Conservation (phyloP, 108 stramenopile genomes). For the Schizochytrium sp. region DNA sequence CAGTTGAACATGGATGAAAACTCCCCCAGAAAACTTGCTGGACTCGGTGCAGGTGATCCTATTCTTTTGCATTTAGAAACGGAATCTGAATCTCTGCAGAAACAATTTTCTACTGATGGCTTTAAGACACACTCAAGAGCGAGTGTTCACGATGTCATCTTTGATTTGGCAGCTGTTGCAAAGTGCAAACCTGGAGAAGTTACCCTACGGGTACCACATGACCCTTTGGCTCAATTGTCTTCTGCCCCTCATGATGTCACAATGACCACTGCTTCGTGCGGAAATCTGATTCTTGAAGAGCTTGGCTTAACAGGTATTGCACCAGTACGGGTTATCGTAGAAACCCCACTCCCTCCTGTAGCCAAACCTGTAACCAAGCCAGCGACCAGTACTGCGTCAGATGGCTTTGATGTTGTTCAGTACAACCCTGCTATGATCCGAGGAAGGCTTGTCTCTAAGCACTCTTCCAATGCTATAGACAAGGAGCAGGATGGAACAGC, state of each 20-base stretch:
- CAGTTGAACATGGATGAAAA: neutral
- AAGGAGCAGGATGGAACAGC: no score
- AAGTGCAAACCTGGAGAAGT: neutral
- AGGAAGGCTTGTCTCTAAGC: no score
- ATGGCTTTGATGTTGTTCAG: no score
- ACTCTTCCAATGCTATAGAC: no score
- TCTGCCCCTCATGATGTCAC: neutral
- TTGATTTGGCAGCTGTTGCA: neutral
- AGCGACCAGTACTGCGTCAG: neutral
- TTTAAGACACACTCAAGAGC: constrained; percentile 5
- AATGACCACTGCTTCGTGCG: neutral
- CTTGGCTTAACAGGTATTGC: neutral
- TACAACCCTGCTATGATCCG: no score
- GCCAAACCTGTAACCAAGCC: neutral
- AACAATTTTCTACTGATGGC: neutral
- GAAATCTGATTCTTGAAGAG: constrained; percentile 29
- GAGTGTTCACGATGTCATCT: neutral
- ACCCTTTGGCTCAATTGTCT: neutral
- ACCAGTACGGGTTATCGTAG: neutral
- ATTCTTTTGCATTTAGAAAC: neutral
- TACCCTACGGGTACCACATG: neutral
- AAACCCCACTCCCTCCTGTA: neutral
- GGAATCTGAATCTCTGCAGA: neutral
- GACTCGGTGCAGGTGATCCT: neutral
- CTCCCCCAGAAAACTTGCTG: constrained; percentile 31